Evolutionary conservation across 1,139 yeast species (phyloP).

Genomic region (Taiozyma sp.): DNA sequence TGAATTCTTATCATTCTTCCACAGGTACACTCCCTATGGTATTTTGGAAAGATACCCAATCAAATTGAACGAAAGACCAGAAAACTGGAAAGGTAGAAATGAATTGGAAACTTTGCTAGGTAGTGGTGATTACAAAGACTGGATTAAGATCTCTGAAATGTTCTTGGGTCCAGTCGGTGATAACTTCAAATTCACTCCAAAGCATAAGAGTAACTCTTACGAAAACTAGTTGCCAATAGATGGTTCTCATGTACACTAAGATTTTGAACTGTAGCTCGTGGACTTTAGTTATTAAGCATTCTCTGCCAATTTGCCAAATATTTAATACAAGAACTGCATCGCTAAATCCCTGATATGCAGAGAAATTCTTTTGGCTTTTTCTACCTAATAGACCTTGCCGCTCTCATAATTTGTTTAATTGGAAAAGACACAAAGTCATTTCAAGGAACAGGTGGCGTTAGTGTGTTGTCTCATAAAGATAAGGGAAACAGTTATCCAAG

Average conservation of each 20-base stretch:
- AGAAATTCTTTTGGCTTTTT: no score
- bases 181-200: slow-evolving; percentile 76
- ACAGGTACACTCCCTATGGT: slow-evolving; percentile 92
- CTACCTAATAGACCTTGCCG: no score
- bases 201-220: slow-evolving; percentile 88
- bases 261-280: not conserved
- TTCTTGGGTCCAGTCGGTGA: slow-evolving; percentile 83
- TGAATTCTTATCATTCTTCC: slow-evolving; percentile 91
- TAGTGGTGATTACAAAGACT: slow-evolving; percentile 78
- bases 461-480: no score
- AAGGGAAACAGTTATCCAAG: no score
- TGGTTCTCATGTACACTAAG: not conserved
- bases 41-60: slow-evolving; percentile 86
- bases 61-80: slow-evolving; percentile 88
- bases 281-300: no score
- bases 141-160: slow-evolving; percentile 97
- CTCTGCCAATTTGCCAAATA: no score
- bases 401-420: no score
- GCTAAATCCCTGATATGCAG: no score
- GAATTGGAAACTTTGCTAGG: slow-evolving; percentile 89
- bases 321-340: no score
- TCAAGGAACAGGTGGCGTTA: no score
- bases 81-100: slow-evolving; percentile 89
- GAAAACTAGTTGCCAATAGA: slow-evolving; percentile 22
- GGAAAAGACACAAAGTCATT: no score